A percentile compares a stretch with the other conserved stretches of the same genome.
These are phyloP conservation scores for Cladosporium velox DNA, from an alignment of 2,329 filamentous ascomycete genomes.

Conservation along the genomic window DNA sequence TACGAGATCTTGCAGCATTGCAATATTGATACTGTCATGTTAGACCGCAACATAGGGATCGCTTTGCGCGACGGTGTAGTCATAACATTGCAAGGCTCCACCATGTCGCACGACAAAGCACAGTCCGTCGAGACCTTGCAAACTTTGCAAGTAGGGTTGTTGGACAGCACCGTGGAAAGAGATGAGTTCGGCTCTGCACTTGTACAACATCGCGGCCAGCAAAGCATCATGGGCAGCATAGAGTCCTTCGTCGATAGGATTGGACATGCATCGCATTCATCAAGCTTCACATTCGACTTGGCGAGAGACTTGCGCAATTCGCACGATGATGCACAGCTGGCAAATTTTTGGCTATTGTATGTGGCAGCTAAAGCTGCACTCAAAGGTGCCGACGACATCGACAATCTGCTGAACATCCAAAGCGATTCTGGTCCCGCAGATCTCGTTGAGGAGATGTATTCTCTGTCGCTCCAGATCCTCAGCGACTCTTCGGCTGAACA, in stretches of 20 bases:
- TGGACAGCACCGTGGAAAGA: constrained; percentile 5
- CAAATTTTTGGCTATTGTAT: constrained; percentile 79
- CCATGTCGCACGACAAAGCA: constrained; percentile 22
- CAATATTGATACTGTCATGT: constrained; percentile 63
- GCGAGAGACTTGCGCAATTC: constrained; percentile 63
- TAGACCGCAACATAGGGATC: constrained; percentile 67
- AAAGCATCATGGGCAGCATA: constrained; percentile 29
- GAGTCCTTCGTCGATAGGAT: constrained; percentile 41
- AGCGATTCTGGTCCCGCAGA: constrained; percentile 21
- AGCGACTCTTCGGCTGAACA: constrained; percentile 40
- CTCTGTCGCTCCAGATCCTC: constrained; percentile 65
- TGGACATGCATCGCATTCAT: constrained; percentile 22
- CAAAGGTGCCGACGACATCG: constrained; percentile 56
- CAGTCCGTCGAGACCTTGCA: constrained; percentile 26
- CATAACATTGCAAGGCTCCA: constrained; percentile 44
- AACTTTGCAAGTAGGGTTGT: constrained; percentile 25
- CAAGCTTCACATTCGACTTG: constrained; percentile 61
- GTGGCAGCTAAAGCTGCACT: constrained; percentile 66
- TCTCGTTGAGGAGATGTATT: constrained; percentile 65
- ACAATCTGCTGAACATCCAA: constrained; percentile 65
- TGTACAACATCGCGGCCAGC: constrained; percentile 33
- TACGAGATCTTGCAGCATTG: constrained; percentile 66
- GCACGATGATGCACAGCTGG: constrained; percentile 61
- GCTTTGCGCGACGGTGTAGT: constrained; percentile 74
- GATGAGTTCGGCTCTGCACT: constrained; percentile 31